Base-by-base conservation (phyloP, 208 protist species). In the Trypanosoma theileri region DNA sequence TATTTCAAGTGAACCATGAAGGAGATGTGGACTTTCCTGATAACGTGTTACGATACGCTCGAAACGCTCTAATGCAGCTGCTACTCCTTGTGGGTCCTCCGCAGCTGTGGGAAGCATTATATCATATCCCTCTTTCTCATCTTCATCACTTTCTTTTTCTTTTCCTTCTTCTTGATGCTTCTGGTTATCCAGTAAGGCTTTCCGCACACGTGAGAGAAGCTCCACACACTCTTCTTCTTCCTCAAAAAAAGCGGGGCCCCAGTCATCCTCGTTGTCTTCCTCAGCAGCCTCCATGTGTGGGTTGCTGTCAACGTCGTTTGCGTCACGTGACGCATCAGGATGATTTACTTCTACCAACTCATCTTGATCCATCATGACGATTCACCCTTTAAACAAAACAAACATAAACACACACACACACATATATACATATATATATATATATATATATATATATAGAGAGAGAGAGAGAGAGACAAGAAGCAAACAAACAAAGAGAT, bases 21-120 rank as follows among this genome's bases (percentile, higher is more conserved):
- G 84, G 16, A 99, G 76, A 59, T 95, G 84, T 17, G 96, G 88
- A 71, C 86, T 87, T 81, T 99, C 95, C 65, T 98, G 97, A 73
- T 99, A 99, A 42, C 89, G 85, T 22, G 95, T 87, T 1, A 98
- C 51, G 7, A 92, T 86, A 41, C 77, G 73, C 13, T 78, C 67
- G n/a, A 96, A 70, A 31, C 80, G 74, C 55, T 92, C 79, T 44
- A 95, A 24, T 52, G 85, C 62, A 0, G 79, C 79, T 40, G 89
- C 86, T 19, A 77, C 81, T 6, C 90, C 90, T 10, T 82, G 48
- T 1, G 89, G 81, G 26, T 87, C 86, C 50, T 81, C 63, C 8
- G 81, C 83, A 17, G 84, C 69, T 4, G 89, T 80, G n/a, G 85
- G 81, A 42, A 92, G 69, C 26, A 86, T 61, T 31, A 41, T 22